These are phyloP conservation scores for Fusarium euwallaceae DNA, from an alignment of 2,329 filamentous ascomycete species.

Conservation along the genomic window DNA sequence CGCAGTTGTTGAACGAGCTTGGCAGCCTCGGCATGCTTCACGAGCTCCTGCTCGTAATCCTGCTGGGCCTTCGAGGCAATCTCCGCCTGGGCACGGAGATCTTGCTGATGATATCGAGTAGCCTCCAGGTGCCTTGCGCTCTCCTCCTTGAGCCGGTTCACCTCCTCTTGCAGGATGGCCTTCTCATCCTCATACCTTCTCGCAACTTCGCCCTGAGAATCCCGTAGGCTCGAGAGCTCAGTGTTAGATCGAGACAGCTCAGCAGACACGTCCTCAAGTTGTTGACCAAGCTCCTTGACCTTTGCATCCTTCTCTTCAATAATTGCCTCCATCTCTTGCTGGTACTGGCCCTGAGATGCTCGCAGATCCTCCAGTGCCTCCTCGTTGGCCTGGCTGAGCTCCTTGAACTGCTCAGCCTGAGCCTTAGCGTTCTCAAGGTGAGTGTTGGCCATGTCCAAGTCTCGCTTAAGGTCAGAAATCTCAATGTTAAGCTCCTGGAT, in stretches of 20 bases:
- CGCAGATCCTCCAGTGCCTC: slow-evolving; percentile 86
- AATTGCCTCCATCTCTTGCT: slow-evolving; percentile 84
- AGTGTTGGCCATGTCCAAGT: slow-evolving; percentile 82
- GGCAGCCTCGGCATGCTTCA: slow-evolving; percentile 96
- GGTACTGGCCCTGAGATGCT: slow-evolving; percentile 86
- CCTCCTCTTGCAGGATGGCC: slow-evolving; percentile 80
- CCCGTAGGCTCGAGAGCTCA: slow-evolving; percentile 84
- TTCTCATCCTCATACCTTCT: slow-evolving; percentile 86
- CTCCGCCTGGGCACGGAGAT: slow-evolving; percentile 91
- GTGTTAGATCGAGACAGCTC: slow-evolving; percentile 86
- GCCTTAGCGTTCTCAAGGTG: slow-evolving; percentile 86
- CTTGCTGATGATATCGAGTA: slow-evolving; percentile 87
- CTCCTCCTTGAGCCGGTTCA: slow-evolving; percentile 85
- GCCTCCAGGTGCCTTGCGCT: slow-evolving; percentile 84
- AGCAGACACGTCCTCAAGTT: slow-evolving; percentile 83
- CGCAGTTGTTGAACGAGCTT: slow-evolving; percentile 85
- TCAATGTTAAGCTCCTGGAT: slow-evolving; percentile 87
- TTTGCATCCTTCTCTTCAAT: slow-evolving; percentile 82
- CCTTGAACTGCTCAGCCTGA: slow-evolving; percentile 88
- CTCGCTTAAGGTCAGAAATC: slow-evolving; percentile 86
- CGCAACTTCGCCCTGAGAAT: slow-evolving; percentile 81
- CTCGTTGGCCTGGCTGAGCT: slow-evolving; percentile 87
- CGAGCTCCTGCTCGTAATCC: slow-evolving; percentile 93
- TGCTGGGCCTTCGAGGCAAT: slow-evolving; percentile 95
- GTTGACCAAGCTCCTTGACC: slow-evolving; percentile 85